Evolutionary conservation across 2,329 filamentous ascomycete species (phyloP).

Genomic region (Thermoascus crustaceus): DNA sequence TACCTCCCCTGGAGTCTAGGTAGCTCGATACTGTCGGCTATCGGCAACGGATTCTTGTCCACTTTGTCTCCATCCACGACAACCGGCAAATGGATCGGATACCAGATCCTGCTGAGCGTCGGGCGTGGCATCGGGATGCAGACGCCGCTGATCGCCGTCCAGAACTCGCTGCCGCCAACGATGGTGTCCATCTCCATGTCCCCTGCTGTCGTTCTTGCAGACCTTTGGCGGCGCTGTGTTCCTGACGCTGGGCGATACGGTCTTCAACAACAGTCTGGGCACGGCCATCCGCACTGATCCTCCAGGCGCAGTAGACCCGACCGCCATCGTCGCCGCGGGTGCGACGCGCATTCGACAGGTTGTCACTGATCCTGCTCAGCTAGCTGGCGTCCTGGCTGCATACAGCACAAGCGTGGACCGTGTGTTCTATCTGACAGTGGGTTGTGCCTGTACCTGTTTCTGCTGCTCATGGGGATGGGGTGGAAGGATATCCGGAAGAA

Average conservation of each 20-base stretch:
- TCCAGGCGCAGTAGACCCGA: constrained; percentile 27
- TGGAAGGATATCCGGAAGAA: constrained; percentile 11
- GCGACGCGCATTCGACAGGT: constrained; percentile 34
- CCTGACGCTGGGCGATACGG: constrained; percentile 44
- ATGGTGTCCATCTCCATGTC: neutral
- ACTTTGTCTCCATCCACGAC: constrained; percentile 31
- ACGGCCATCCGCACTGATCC: constrained; percentile 23
- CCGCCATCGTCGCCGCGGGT: constrained; percentile 32
- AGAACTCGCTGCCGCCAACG: neutral
- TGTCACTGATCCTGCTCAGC: neutral
- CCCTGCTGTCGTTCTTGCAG: constrained; percentile 21
- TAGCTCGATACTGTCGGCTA: constrained; percentile 20
- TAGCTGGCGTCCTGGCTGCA: constrained; percentile 3
- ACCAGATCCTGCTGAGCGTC: neutral
- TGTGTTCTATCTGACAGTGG: constrained; percentile 7
- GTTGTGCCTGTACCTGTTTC: neutral
- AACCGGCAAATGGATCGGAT: constrained; percentile 32
- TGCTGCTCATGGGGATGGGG: constrained; percentile 4
- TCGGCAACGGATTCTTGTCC: constrained; percentile 36
- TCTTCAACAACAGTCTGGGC: constrained; percentile 39
- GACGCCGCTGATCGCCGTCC: neutral
- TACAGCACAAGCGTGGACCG: constrained; percentile 7
- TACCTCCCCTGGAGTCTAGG: constrained; percentile 26
- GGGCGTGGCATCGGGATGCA: neutral
- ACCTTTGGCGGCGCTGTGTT: constrained; percentile 42